phyloP scores from a whole-genome alignment of 2,329 filamentous ascomycete species.

The Nigrograna mackinnonii region DNA sequence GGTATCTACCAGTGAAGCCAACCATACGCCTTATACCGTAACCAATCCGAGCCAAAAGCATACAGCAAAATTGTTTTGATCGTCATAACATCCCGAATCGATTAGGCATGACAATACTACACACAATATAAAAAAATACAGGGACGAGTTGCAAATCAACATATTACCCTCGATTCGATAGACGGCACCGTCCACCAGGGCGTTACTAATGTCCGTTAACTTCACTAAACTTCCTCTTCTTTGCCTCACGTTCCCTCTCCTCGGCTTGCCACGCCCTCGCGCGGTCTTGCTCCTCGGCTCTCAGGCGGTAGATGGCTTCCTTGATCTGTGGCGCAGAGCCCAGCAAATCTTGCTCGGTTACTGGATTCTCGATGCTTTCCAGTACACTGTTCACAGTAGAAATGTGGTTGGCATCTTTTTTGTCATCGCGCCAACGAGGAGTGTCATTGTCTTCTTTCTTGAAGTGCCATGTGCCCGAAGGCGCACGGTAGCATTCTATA shows the following conservation, averaged over 20 bases:
- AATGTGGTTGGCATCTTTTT: conserved; percentile 86
- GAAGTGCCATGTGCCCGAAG: conserved; percentile 77
- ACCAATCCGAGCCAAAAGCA: not conserved
- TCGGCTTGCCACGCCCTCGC: conserved; percentile 14
- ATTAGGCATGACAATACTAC: no score
- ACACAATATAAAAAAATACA: no score
- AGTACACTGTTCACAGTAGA: conserved; percentile 83
- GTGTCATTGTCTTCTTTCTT: conserved; percentile 51
- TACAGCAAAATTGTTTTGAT: not conserved
- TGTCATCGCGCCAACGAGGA: conserved; percentile 90
- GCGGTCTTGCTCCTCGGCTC: conserved; percentile 42
- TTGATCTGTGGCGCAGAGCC: conserved; percentile 71
- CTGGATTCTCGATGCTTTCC: conserved; percentile 84
- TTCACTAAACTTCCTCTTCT: conserved; percentile 39
- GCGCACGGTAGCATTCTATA: conserved; percentile 86
- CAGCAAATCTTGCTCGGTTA: conserved; percentile 81
- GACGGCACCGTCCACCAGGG: not conserved
- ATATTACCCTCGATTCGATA: no score
- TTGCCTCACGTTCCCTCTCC: conserved; percentile 22
- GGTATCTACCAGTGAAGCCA: not conserved
- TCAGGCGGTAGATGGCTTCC: conserved; percentile 73
- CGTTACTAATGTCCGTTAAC: conserved; percentile 5
- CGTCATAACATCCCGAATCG: not conserved
- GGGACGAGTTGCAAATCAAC: no score
- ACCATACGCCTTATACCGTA: no score